Conservation (phyloP, 1,284 basidiomycete species). For the Cryptococcus sp. region DNA sequence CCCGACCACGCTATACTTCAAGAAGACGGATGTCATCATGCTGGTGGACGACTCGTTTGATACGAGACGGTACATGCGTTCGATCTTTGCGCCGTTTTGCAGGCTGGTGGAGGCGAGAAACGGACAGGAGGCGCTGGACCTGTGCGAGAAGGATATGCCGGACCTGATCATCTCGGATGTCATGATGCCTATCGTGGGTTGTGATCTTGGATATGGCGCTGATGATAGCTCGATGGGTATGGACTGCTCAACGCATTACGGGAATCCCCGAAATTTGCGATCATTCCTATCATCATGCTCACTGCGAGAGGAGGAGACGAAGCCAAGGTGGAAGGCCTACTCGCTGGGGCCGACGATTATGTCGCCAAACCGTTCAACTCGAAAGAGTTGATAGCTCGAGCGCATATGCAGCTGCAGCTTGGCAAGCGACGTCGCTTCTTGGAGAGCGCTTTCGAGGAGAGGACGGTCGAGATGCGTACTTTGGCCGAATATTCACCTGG, state of each 20-base stretch:
- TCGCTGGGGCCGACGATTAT: constrained; percentile 48
- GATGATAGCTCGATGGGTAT: constrained; percentile 31
- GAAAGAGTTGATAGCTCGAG: constrained; percentile 47
- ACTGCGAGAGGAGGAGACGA: constrained; percentile 38
- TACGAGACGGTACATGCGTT: constrained; percentile 36
- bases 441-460: constrained; percentile 37
- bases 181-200: constrained; percentile 45
- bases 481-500: constrained; percentile 43
- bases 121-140: constrained; percentile 43
- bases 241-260: constrained; percentile 27
- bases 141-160: constrained; percentile 25
- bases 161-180: constrained; percentile 47
- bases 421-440: constrained; percentile 36
- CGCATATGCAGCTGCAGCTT: constrained; percentile 32
- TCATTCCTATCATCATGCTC: constrained; percentile 39
- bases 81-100: constrained; percentile 44
- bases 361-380: constrained; percentile 43
- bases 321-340: constrained; percentile 32
- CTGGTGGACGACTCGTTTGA: constrained; percentile 41
- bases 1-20: constrained; percentile 38
- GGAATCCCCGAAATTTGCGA: constrained; percentile 12
- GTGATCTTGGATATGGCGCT: not conserved
- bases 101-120: constrained; percentile 46
- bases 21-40: constrained; percentile 39
- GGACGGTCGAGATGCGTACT: constrained; percentile 37